Evolutionary conservation across 805 yeast species (phyloP), one percentile per base, ranked within the genome.

Genomic region (Yarrowia sp.): DNA sequence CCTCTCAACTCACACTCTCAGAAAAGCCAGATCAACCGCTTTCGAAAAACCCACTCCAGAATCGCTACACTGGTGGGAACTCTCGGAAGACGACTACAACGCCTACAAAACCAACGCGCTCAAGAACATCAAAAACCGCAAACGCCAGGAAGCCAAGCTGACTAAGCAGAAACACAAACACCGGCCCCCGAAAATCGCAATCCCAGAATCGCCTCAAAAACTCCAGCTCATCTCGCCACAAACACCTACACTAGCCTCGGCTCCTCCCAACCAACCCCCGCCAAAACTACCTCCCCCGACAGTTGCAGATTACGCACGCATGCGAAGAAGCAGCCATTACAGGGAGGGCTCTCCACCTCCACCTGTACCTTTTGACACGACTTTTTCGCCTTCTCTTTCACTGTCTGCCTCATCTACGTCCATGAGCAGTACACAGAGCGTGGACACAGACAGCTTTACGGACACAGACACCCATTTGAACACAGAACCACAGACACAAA

Each of bases 81-180:
- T 51, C n/a, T 38, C 58, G 6, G 58, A 51, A 7, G 43, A 51
- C 35, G 58, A 51, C 14, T 51, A 51, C 58, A 22, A 51, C 38
- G 43, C 58, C 14, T 51, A 36, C 58, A 51, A 51, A 22, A 9
- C 4, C 5, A 14, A 36, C 43, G 58, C 58, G 1, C 43, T 51
- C 2, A 51, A 38, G 4, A 22, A 38, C 3, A 51, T 51, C 43
- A 51, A 51, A n/a, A 36, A 22, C 28, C 13, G 43, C 0, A 32
- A 6, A 1, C 17, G 58, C 0, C 14, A 22, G 9, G 43, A 38
- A 10, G 43, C 35, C 1, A 15, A 32, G 39, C 53, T 47, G 31
- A 14, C 39, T 8, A 13, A 28, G 14, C 15, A 18, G 8, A 36
- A 22, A n/a, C 53, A 32, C 53, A 48, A 35, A 18, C 57, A 36